These are phyloP conservation scores for Aspergillus heteromorphus DNA, from an alignment of 495 filamentous ascomycete species.

Conservation along the genomic window DNA sequence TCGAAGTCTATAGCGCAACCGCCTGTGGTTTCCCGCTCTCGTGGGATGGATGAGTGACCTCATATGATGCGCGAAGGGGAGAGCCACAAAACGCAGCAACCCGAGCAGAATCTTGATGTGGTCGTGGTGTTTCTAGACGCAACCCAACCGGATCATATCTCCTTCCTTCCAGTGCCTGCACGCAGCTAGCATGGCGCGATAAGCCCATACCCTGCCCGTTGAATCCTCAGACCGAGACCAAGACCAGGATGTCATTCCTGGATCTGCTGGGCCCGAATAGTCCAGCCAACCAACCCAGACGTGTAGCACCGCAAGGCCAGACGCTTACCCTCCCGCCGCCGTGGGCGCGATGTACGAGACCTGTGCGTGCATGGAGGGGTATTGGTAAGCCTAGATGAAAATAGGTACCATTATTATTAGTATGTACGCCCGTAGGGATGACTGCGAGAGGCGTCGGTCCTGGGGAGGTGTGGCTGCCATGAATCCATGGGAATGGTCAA, in stretches of 20 bases:
- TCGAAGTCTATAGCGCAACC: no score
- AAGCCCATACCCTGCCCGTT: slow-evolving; percentile 6
- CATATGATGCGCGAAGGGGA: no score
- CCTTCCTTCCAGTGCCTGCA: no score
- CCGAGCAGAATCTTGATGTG: no score
- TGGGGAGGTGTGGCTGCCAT: slow-evolving; percentile 13
- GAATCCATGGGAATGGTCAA: slow-evolving; percentile 16
- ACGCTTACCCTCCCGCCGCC: not conserved
- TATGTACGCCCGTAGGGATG: not conserved
- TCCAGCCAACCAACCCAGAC: slow-evolving; percentile 10
- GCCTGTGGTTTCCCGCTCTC: no score
- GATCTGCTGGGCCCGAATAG: not conserved
- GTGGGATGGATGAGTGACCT: no score
- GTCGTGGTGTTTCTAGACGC: no score
- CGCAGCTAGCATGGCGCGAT: slow-evolving; percentile 4
- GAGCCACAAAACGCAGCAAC: no score
- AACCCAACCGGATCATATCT: no score
- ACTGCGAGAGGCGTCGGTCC: slow-evolving; percentile 5
- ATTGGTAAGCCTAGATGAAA: not conserved
- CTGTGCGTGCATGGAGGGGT: not conserved
- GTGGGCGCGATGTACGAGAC: not conserved
- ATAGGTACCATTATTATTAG: not conserved
- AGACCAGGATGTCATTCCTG: slow-evolving; percentile 10
- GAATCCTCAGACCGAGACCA: slow-evolving; percentile 3
- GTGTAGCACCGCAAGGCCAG: slow-evolving; percentile 6